A percentile compares a stretch with the other conserved stretches of the same genome.
These are phyloP conservation scores for Neofusicoccum ribis DNA, from an alignment of 2,329 filamentous ascomycete genomes.

Conservation along the genomic window DNA sequence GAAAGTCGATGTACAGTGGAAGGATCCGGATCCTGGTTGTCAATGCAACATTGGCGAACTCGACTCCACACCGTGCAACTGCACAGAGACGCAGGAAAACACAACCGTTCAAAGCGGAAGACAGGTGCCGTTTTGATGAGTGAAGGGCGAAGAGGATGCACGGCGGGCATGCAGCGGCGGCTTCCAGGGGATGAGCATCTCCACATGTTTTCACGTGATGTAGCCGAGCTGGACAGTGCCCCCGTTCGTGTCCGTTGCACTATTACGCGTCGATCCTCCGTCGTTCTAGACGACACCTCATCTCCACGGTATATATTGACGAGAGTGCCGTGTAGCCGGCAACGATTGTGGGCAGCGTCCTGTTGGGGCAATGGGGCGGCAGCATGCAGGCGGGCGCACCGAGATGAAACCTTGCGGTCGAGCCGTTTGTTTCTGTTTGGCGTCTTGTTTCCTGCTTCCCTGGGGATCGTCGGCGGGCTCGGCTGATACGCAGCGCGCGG, in stretches of 20 bases:
- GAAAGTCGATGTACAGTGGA: not conserved
- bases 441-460: not conserved
- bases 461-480: not conserved
- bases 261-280: constrained; percentile 8
- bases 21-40: constrained; percentile 2
- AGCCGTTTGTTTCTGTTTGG: not conserved
- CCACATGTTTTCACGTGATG: not conserved
- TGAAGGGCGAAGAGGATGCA: not conserved
- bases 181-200: not conserved
- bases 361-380: not conserved
- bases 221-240: not conserved
- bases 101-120: not conserved
- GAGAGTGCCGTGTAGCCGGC: not conserved
- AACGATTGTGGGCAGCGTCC: not conserved
- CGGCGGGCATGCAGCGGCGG: not conserved
- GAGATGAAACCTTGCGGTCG: not conserved
- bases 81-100: not conserved
- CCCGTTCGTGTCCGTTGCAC: not conserved
- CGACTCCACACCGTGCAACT: not conserved
- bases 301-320: not conserved
- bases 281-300: constrained; percentile 2
- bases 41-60: not conserved
- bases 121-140: not conserved
- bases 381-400: not conserved
- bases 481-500: not conserved